A percentile compares a stretch with the other conserved stretches of the same genome.
These are phyloP conservation scores for Neofusicoccum umdonicola DNA, from an alignment of 2,329 filamentous ascomycete genomes.

Conservation along the genomic window DNA sequence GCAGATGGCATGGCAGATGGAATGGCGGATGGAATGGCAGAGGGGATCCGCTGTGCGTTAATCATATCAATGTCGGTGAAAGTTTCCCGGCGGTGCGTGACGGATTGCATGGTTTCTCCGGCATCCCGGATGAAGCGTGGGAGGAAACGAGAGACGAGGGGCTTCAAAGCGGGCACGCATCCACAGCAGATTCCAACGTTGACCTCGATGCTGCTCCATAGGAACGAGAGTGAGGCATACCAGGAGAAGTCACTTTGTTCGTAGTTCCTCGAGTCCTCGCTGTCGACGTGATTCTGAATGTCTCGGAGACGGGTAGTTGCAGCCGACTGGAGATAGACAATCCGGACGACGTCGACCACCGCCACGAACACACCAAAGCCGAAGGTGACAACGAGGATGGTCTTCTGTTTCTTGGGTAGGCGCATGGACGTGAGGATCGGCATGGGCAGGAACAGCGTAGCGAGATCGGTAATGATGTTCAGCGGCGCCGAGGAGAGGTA, in stretches of 20 bases:
- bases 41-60: conserved; percentile 8
- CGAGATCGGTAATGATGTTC: conserved; percentile 88
- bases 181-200: conserved; percentile 87
- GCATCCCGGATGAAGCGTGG: conserved; percentile 56
- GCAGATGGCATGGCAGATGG: conserved; percentile 13
- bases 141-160: conserved; percentile 66
- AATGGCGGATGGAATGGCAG: neutral
- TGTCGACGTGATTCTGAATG: conserved; percentile 32
- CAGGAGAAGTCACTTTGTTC: conserved; percentile 54
- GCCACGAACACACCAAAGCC: conserved; percentile 83
- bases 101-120: conserved; percentile 13
- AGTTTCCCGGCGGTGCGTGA: conserved; percentile 29
- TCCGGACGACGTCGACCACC: conserved; percentile 82
- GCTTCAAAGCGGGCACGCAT: conserved; percentile 89
- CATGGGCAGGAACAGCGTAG: conserved; percentile 82
- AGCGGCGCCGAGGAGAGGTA: conserved; percentile 77
- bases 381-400: conserved; percentile 83
- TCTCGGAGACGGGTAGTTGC: conserved; percentile 46
- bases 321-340: conserved; percentile 83
- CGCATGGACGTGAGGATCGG: conserved; percentile 85
- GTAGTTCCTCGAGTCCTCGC: conserved; percentile 37
- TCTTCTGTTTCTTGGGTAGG: conserved; percentile 80
- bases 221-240: conserved; percentile 80
- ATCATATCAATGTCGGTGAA: conserved; percentile 21
- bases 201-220: conserved; percentile 93